These are phyloP conservation scores for Lactarius deliciosus DNA, from an alignment of 768 basidiomycete genomes.

Conservation along the genomic window DNA sequence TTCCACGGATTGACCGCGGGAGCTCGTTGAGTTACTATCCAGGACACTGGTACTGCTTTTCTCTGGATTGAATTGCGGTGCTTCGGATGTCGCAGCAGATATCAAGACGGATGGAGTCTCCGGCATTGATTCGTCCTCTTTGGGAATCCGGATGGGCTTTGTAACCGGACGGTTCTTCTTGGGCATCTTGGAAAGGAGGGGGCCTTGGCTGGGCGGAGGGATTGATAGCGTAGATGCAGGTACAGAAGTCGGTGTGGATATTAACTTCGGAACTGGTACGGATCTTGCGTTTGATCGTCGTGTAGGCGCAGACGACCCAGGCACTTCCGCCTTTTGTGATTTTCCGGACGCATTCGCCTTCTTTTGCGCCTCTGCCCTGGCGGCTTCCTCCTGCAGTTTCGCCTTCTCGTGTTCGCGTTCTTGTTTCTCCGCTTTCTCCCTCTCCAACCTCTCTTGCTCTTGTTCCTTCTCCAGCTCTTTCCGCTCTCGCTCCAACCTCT, in stretches of 20 bases:
- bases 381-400: slow-evolving; percentile 36
- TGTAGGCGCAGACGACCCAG: slow-evolving; percentile 21
- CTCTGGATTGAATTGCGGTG: slow-evolving; percentile 40
- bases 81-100: slow-evolving; percentile 51
- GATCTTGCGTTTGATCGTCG: slow-evolving; percentile 34
- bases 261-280: slow-evolving; percentile 25
- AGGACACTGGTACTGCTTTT: slow-evolving; percentile 35
- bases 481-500: slow-evolving; percentile 40
- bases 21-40: slow-evolving; percentile 54
- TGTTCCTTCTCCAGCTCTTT: slow-evolving; percentile 43
- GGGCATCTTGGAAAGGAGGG: slow-evolving; percentile 77
- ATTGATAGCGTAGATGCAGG: slow-evolving; percentile 27
- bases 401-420: slow-evolving; percentile 30
- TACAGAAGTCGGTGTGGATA: slow-evolving; percentile 30
- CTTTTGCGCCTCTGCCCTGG: slow-evolving; percentile 19
- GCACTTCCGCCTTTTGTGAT: slow-evolving; percentile 25
- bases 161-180: slow-evolving; percentile 74
- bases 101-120: slow-evolving; percentile 46
- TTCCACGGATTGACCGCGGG: slow-evolving; percentile 63
- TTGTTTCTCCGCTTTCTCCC: slow-evolving; percentile 35
- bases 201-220: slow-evolving; percentile 56
- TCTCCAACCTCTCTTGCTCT: slow-evolving; percentile 37
- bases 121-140: slow-evolving; percentile 50
- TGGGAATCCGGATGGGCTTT: slow-evolving; percentile 57
- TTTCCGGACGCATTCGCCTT: slow-evolving; percentile 13